Evolutionary conservation across 176 grass and related monocot genomes (phyloP), one percentile per base, ranked within the genome.

Genomic region (Puya raimondii): DNA sequence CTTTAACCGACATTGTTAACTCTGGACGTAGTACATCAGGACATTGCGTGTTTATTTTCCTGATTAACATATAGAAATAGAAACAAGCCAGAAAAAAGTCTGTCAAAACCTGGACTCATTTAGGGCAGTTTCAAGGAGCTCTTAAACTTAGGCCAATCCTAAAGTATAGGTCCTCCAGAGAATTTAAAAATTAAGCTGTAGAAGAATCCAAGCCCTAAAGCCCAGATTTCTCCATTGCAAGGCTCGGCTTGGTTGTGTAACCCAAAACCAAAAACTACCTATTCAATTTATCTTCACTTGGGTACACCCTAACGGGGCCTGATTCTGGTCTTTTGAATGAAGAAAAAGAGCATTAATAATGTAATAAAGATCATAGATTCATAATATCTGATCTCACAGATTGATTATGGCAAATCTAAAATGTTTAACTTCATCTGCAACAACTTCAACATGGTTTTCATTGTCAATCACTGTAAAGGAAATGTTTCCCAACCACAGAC

Each of bases 401-500:
- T 42, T 53, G 21, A 42, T 21, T 25, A 16, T 53, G 33, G 20
- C 47, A 25, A 13, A 53, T 51, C 3, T 66, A 22, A 66, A 42
- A 6, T 17, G 4, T 77, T 56, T 81, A 99, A 90, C 94, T 91
- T 99, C 94, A 65, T 99, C 94, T 64, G 88, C 64, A 73, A 88
- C 68, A 52, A 93, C 79, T 80, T 93, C 79, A 92, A 93, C 86
- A 77, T 99, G 94, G 79, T 93, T 93, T 84, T 99, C 94, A 65
- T 93, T 99, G 79, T 99, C 94, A 52, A 91, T 90, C 63, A 84
- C 76, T 67, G 72, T 86, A 76, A 99, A 99, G 2, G 90, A 99
- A 51, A 99, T 76, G 78, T 99, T 84, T 67, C 94, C 94, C 58
- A 99, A 76, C 94, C 94, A 99, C 48, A 99, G 80, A 99, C 85